Percentiles rank a stretch among this genome's conserved stretches.
These are phyloP conservation scores for Sporothrix protearum DNA, from an alignment of 2,329 filamentous ascomycete genomes.

Conservation along the genomic window DNA sequence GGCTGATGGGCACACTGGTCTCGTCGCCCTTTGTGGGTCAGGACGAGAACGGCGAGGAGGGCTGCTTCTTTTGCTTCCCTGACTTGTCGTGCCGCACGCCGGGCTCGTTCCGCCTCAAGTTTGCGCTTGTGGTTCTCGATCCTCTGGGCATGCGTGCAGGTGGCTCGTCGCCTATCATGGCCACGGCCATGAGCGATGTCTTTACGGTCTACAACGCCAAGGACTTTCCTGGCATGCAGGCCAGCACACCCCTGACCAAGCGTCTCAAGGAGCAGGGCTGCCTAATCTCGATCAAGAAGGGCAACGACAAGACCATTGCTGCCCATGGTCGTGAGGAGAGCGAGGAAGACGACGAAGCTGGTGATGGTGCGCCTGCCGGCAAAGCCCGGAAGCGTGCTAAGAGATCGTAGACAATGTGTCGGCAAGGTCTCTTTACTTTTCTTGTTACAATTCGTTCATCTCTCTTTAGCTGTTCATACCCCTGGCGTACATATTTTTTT, in stretches of 20 bases:
- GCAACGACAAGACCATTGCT: conserved; percentile 59
- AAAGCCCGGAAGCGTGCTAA: conserved; percentile 26
- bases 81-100: conserved; percentile 77
- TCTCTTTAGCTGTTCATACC: background rate
- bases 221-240: conserved; percentile 80
- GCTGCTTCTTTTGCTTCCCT: conserved; percentile 82
- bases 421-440: background rate
- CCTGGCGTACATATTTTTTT: conserved; percentile 2
- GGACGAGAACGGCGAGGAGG: conserved; percentile 68
- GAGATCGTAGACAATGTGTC: background rate
- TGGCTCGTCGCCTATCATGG: conserved; percentile 49
- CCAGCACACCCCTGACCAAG: conserved; percentile 70
- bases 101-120: conserved; percentile 70
- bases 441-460: background rate
- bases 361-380: conserved; percentile 29
- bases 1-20: conserved; percentile 76
- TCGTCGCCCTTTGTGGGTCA: conserved; percentile 71
- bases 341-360: conserved; percentile 45
- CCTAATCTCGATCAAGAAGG: conserved; percentile 82
- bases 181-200: conserved; percentile 59
- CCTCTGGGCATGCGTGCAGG: conserved; percentile 55
- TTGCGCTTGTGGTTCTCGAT: conserved; percentile 69
- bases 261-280: conserved; percentile 74
- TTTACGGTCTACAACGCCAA: conserved; percentile 81
- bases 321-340: conserved; percentile 41